Conservation (phyloP, 2,329 filamentous ascomycete species). For the Cladosporium colombiae region DNA sequence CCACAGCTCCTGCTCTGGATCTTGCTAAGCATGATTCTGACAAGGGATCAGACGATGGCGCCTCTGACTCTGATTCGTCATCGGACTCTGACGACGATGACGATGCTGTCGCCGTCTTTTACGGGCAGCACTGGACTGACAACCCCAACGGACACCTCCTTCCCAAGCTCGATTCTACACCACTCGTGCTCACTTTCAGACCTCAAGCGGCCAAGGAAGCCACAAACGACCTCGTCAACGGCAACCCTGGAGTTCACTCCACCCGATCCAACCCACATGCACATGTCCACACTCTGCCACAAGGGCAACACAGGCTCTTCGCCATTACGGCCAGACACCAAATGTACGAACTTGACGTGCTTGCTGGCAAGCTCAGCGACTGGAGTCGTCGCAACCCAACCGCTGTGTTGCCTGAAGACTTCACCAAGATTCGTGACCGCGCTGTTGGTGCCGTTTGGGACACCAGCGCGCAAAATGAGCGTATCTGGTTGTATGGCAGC, state of each 20-base stretch:
- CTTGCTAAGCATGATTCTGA: constrained; percentile 33
- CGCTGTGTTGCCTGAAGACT: constrained; percentile 71
- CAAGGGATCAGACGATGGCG: constrained; percentile 28
- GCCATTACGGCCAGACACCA: constrained; percentile 66
- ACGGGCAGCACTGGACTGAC: constrained; percentile 70
- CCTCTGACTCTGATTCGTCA: constrained; percentile 38
- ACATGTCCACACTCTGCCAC: constrained; percentile 58
- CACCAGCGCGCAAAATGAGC: constrained; percentile 52
- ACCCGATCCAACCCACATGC: constrained; percentile 54
- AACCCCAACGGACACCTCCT: constrained; percentile 62
- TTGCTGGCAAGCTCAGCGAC: constrained; percentile 73
- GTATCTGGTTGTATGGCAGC: constrained; percentile 84
- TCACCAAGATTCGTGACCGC: constrained; percentile 72
- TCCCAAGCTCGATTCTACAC: constrained; percentile 47
- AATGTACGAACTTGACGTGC: constrained; percentile 76
- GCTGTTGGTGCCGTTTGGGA: constrained; percentile 88
- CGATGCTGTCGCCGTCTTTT: constrained; percentile 51
- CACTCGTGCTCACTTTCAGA: constrained; percentile 50
- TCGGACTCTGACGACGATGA: constrained; percentile 49
- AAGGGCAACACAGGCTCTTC: constrained; percentile 57
- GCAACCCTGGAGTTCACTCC: constrained; percentile 51
- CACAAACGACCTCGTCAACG: constrained; percentile 39
- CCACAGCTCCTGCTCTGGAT: constrained; percentile 45
- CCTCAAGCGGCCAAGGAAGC: constrained; percentile 30
- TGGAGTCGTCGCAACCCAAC: constrained; percentile 86